These are phyloP conservation scores for Tulasnella sp. DNA, from an alignment of 768 basidiomycete species.

Conservation along the genomic window DNA sequence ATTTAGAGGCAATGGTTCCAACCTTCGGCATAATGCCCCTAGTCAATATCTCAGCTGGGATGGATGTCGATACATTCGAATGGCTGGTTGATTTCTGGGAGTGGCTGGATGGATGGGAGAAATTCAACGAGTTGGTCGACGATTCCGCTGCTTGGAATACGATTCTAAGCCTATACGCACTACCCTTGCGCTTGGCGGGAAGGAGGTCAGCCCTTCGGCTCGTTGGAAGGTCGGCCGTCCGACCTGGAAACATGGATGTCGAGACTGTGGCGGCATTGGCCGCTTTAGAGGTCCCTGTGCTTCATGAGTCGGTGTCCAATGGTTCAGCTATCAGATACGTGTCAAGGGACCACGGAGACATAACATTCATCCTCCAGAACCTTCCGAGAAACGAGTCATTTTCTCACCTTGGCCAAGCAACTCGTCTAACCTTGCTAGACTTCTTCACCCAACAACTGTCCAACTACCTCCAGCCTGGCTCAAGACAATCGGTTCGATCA, in stretches of 20 bases:
- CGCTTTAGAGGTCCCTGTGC: neutral
- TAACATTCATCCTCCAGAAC: neutral
- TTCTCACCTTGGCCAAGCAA: neutral
- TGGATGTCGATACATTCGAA: slow-evolving; percentile 37
- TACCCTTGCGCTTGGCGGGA: neutral
- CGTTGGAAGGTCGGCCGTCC: neutral
- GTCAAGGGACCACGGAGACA: neutral
- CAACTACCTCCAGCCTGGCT: neutral
- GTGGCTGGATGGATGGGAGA: slow-evolving; percentile 47
- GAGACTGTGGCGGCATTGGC: neutral
- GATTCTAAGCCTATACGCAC: neutral
- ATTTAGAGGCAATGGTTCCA: neutral
- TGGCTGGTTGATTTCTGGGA: slow-evolving; percentile 53
- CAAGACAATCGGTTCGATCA: neutral
- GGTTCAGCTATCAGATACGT: neutral
- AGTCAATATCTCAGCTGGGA: slow-evolving; percentile 24
- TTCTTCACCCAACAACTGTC: neutral
- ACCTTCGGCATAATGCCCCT: neutral
- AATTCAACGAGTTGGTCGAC: neutral
- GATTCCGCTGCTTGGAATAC: neutral
- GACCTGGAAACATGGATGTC: neutral
- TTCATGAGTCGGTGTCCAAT: neutral
- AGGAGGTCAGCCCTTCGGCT: neutral
- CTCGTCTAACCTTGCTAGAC: neutral
- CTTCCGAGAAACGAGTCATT: neutral